Evolutionary conservation across 768 basidiomycete genomes (phyloP).

Genomic region (Mrakia blollopis): DNA sequence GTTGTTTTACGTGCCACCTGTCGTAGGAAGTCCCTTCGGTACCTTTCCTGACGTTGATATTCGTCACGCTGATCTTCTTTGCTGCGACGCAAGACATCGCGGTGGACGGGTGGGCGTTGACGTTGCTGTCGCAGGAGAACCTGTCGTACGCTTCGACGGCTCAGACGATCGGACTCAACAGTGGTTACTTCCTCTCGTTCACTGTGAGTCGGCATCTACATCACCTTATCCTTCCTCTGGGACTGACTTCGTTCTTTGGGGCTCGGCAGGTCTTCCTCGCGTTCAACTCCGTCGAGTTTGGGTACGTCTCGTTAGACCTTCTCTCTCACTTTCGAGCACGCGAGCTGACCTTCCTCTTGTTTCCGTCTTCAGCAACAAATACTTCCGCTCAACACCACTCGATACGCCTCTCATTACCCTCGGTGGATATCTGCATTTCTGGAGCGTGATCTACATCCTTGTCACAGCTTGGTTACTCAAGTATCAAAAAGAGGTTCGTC

Average conservation of each 20-base stretch:
- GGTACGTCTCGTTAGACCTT: too few species aligned
- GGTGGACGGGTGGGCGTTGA: slow-evolving; percentile 68
- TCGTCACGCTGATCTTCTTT: slow-evolving; percentile 84
- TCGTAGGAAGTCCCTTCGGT: slow-evolving; percentile 75
- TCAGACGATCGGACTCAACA: slow-evolving; percentile 93
- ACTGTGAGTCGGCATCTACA: slow-evolving; percentile 50
- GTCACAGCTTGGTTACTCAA: slow-evolving; percentile 85
- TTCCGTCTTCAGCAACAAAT: slow-evolving; percentile 43
- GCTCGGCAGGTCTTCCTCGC: slow-evolving; percentile 65
- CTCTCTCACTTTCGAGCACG: too few species aligned
- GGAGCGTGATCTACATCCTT: slow-evolving; percentile 69
- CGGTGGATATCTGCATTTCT: slow-evolving; percentile 76
- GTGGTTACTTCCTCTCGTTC: slow-evolving; percentile 91
- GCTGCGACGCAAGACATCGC: slow-evolving; percentile 99
- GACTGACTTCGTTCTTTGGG: background rate
- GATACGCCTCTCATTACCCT: slow-evolving; percentile 53
- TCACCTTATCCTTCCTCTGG: too few species aligned
- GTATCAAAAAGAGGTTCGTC: slow-evolving; percentile 78
- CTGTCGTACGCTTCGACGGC: slow-evolving; percentile 96
- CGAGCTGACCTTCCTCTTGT: too few species aligned
- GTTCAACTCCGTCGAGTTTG: slow-evolving; percentile 88
- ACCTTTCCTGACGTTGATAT: slow-evolving; percentile 68
- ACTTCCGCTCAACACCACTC: slow-evolving; percentile 47
- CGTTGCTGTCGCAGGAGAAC: slow-evolving; percentile 78
- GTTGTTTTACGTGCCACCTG: background rate